phyloP scores from a whole-genome alignment of 208 protist genomes.

The Acanthamoeba lenticulata region DNA sequence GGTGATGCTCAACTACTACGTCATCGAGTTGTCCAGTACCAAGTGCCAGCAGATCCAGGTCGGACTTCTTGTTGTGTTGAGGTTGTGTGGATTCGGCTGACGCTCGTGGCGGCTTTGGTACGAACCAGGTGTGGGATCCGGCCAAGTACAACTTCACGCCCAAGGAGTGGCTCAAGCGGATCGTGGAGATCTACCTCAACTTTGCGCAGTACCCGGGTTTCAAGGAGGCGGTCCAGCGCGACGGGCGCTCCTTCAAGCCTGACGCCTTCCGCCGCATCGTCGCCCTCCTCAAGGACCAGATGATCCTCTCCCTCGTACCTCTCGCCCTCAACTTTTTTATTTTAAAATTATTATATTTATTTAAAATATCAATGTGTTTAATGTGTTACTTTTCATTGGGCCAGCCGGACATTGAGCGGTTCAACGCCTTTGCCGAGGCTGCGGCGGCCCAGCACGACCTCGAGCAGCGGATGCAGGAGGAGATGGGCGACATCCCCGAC shows the following conservation, averaged over 20 bases:
- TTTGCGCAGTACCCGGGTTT: conserved; percentile 64
- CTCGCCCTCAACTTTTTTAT: background rate
- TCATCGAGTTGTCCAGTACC: conserved; percentile 76
- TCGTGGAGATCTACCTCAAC: conserved; percentile 77
- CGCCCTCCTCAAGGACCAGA: conserved; percentile 68
- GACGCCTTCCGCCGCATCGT: conserved; percentile 61
- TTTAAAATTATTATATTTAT: background rate
- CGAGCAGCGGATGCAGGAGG: conserved; percentile 65
- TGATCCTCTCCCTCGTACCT: conserved; percentile 18
- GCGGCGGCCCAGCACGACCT: conserved; percentile 13
- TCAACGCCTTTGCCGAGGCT: conserved; percentile 60
- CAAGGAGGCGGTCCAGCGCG: conserved; percentile 47
- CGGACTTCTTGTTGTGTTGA: background rate
- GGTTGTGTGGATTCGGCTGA: background rate
- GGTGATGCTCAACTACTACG: conserved; percentile 83
- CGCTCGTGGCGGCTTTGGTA: background rate
- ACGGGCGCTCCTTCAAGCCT: conserved; percentile 74
- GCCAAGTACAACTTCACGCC: conserved; percentile 67
- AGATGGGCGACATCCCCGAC: conserved; percentile 79
- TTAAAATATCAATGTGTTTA: background rate
- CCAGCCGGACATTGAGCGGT: conserved; percentile 58
- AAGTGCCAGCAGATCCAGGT: conserved; percentile 79
- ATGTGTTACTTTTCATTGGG: background rate
- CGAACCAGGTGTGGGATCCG: conserved; percentile 36
- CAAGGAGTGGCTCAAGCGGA: conserved; percentile 58